Percentiles rank a stretch among this genome's conserved stretches.
These are phyloP conservation scores for Nidula microcarpa DNA, from an alignment of 768 basidiomycete genomes.

Conservation along the genomic window DNA sequence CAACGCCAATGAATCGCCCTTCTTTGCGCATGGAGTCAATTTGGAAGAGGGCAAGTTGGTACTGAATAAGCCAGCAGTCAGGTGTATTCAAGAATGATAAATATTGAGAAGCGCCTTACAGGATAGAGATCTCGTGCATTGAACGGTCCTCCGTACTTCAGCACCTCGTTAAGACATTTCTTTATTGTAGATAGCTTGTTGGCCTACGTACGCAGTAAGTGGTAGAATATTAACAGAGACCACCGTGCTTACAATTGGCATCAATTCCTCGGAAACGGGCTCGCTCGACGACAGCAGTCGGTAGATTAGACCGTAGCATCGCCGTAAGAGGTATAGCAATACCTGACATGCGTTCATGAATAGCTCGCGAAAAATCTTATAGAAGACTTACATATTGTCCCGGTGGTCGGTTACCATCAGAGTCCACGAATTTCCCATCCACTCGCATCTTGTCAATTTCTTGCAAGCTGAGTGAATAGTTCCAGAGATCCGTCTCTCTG, in stretches of 20 bases:
- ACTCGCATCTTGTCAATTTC: constrained; percentile 98
- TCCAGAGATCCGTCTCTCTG: constrained; percentile 90
- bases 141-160: constrained; percentile 93
- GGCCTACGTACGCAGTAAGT: constrained; percentile 47
- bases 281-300: constrained; percentile 90
- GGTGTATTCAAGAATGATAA: neutral
- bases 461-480: constrained; percentile 88
- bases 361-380: neutral
- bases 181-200: constrained; percentile 97
- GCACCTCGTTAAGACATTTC: constrained; percentile 93
- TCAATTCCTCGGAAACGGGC: constrained; percentile 96
- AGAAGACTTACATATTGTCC: constrained; percentile 84
- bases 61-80: constrained; percentile 39
- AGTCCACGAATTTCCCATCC: constrained; percentile 95
- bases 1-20: constrained; percentile 86
- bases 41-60: constrained; percentile 92
- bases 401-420: constrained; percentile 85
- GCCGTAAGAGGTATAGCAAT: constrained; percentile 84
- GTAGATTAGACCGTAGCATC: constrained; percentile 97
- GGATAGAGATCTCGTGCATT: constrained; percentile 91
- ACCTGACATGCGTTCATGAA: constrained; percentile 47
- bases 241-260: constrained; percentile 70
- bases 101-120: constrained; percentile 30
- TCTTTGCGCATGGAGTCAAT: constrained; percentile 92
- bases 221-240: neutral